Base-by-base conservation (phyloP, 208 protist species). In the Acanthamoeba triangularis region DNA sequence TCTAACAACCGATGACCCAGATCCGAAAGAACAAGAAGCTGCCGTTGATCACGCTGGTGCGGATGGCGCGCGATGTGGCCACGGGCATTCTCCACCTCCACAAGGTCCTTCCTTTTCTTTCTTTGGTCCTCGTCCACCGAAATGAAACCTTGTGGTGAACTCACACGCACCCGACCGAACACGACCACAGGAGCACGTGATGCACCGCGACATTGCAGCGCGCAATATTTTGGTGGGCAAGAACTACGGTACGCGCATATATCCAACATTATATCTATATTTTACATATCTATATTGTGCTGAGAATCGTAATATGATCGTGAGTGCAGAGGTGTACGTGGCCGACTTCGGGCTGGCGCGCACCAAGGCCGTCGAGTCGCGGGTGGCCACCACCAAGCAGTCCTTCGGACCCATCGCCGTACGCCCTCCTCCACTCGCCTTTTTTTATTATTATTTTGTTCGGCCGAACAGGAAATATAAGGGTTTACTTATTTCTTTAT, bases 11-110 rank as follows among this genome's bases (percentile, higher is more conserved):
- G n/a, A n/a, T n/a, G n/a, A n/a, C n/a, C n/a, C n/a, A n/a, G n/a
- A n/a, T n/a, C n/a, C n/a, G n/a, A n/a, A 94, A 94, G 90, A 84
- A 84, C 18, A 94, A 94, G 90, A 49, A 63, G 35, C 54, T 94
- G 90, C 90, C 90, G 69, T 23, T 94, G 0, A 44, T 84, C 54
- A 94, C 90, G 54, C 33, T 94, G 2, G 63, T 94, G 30, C 41
- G 69, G 0, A 84, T 94, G 63, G 90, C 90, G 18, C 61, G 90
- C 47, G 90, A 94, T 33, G 69, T 47, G n/a, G 90, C 90, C 10
- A 52, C 65, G 37, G 90, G 90, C 65, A 84, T 94, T 84, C 69
- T 94, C 3, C 90, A 94, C n/a, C 56, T 94, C 18, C 90, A 94
- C 90, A 94, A 94, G 90, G 90, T 69, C 8, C 33, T 13, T 11